These are phyloP conservation scores for Mortierella sp. DNA, from an alignment of 371 early-diverging fungal genomes.

Conservation along the genomic window DNA sequence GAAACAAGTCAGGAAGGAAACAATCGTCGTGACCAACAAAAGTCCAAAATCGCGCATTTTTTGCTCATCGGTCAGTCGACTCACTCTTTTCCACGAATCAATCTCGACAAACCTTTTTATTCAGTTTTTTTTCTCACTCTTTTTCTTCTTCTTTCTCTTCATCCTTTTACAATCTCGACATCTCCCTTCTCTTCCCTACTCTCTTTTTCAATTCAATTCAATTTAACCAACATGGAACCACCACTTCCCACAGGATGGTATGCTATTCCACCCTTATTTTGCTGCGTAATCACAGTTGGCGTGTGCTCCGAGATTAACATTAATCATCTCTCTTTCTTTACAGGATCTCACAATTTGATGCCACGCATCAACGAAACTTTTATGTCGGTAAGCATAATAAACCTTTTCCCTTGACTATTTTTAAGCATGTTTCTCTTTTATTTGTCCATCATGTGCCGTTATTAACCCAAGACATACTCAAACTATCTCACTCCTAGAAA, in stretches of 20 bases:
- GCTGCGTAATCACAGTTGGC: too few relatives aligned
- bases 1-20: not conserved
- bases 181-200: not conserved
- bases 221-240: constrained; percentile 22
- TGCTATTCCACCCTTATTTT: not conserved
- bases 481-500: constrained; percentile 17
- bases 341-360: constrained; percentile 53
- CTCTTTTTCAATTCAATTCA: too few relatives aligned
- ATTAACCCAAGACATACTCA: not conserved
- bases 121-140: not conserved
- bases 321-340: not conserved
- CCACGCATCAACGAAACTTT: constrained; percentile 47
- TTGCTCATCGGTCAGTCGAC: not conserved
- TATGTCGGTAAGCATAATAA: constrained; percentile 31
- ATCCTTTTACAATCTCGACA: not conserved
- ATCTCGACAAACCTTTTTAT: not conserved
- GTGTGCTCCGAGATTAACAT: not conserved
- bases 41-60: constrained; percentile 32
- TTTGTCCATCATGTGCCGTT: not conserved
- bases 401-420: not conserved
- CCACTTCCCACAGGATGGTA: constrained; percentile 47
- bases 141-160: not conserved
- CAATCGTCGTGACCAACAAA: constrained; percentile 9
- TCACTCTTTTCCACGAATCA: not conserved
- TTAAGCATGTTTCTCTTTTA: not conserved